Evolutionary conservation across 2,329 filamentous ascomycete genomes (phyloP).

Genomic region (Didymella segeticola): DNA sequence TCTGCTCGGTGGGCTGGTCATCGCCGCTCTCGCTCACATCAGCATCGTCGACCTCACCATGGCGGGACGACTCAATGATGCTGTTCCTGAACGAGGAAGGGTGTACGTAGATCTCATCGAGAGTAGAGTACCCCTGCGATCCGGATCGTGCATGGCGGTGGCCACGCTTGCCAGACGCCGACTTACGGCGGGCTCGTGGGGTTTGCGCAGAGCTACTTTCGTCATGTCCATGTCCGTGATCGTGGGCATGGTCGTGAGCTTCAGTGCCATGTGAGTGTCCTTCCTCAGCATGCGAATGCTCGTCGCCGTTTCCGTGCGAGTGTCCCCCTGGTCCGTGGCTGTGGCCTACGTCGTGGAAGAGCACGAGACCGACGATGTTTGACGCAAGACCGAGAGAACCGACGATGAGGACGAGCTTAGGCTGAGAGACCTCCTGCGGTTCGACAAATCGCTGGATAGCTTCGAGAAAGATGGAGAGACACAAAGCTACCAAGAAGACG

Average conservation of each 20-base stretch:
- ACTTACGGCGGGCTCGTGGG: slow-evolving; percentile 29
- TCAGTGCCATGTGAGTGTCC: slow-evolving; percentile 59
- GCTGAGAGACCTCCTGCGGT: slow-evolving; percentile 84
- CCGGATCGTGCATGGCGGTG: slow-evolving; percentile 69
- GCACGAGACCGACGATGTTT: slow-evolving; percentile 85
- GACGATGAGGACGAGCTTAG: slow-evolving; percentile 86
- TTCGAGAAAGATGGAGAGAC: slow-evolving; percentile 94
- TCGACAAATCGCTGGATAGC: slow-evolving; percentile 91
- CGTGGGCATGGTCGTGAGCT: slow-evolving; percentile 49
- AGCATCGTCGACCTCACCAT: slow-evolving; percentile 59
- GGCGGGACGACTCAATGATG: slow-evolving; percentile 82
- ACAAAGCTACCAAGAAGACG: slow-evolving; percentile 95
- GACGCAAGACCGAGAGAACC: slow-evolving; percentile 85
- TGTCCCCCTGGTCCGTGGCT: slow-evolving; percentile 69
- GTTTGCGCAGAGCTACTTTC: slow-evolving; percentile 49
- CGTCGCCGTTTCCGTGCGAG: slow-evolving; percentile 55
- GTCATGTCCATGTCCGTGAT: slow-evolving; percentile 51
- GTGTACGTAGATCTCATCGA: slow-evolving; percentile 80
- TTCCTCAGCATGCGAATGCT: slow-evolving; percentile 56
- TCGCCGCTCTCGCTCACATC: slow-evolving; percentile 64
- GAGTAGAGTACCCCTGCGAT: slow-evolving; percentile 59
- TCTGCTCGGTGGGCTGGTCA: slow-evolving; percentile 54
- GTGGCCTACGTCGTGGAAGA: slow-evolving; percentile 94
- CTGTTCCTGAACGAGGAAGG: slow-evolving; percentile 90
- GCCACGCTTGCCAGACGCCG: slow-evolving; percentile 39